Conservation (phyloP, 345 rosid species). For the Tarenaya hassleriana region DNA sequence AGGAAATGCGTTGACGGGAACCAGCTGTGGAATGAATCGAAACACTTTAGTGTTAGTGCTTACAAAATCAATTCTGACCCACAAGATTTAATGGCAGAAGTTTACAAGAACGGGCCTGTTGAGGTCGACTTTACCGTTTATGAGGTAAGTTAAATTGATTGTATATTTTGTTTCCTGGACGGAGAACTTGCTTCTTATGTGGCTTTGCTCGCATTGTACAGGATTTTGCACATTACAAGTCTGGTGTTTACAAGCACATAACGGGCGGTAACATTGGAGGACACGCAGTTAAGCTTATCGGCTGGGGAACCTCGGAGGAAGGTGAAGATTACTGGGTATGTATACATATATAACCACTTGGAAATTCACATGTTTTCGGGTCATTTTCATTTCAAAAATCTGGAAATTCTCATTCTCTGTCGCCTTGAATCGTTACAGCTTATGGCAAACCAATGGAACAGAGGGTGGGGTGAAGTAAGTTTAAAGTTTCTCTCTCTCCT, state of each 20-base stretch:
- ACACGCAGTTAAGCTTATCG: constrained; percentile 91
- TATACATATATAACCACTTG: neutral
- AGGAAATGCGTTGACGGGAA: constrained; percentile 64
- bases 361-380: neutral
- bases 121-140: constrained; percentile 88
- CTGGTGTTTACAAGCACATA: constrained; percentile 84
- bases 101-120: constrained; percentile 84
- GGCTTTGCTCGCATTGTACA: constrained; percentile 20
- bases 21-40: constrained; percentile 65
- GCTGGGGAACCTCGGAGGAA: constrained; percentile 91
- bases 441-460: constrained; percentile 90
- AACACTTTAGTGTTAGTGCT: constrained; percentile 67
- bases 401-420: neutral
- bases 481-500: constrained; percentile 2
- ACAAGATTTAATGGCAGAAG: constrained; percentile 71
- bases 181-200: neutral
- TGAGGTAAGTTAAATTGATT: constrained; percentile 53
- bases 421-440: constrained; percentile 46
- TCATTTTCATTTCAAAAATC: neutral
- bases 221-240: constrained; percentile 95
- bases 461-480: constrained; percentile 90
- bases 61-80: constrained; percentile 68
- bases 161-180: neutral
- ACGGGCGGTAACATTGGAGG: constrained; percentile 73
- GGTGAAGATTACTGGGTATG: constrained; percentile 95